Conservation (phyloP, 2,329 filamentous ascomycete species). For the Pseudocercospora ulei region DNA sequence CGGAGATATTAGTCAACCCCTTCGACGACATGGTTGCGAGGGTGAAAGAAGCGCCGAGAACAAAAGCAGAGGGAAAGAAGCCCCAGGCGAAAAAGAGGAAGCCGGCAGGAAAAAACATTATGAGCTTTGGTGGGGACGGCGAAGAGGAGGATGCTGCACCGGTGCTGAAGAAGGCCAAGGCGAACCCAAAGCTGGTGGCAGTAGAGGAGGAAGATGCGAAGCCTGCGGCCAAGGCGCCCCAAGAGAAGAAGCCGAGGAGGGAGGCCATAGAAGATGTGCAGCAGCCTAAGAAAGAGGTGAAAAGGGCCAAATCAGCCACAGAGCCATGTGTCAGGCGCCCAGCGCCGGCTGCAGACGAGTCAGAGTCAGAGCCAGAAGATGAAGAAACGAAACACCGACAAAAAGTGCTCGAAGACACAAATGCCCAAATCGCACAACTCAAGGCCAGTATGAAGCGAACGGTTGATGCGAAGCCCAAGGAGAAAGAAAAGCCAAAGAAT, state of each 20-base stretch:
- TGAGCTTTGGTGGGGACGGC: constrained; percentile 66
- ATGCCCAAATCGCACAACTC: constrained; percentile 68
- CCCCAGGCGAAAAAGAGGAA: constrained; percentile 54
- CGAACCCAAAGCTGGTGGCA: constrained; percentile 62
- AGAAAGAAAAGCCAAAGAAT: constrained; percentile 54
- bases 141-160: constrained; percentile 51
- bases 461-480: constrained; percentile 29
- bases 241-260: constrained; percentile 20
- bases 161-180: constrained; percentile 64
- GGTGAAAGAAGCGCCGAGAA: constrained; percentile 47
- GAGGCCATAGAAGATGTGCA: constrained; percentile 14
- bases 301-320: constrained; percentile 5
- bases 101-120: constrained; percentile 63
- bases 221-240: constrained; percentile 20
- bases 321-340: background rate
- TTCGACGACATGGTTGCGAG: constrained; percentile 72
- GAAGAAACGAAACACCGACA: constrained; percentile 16
- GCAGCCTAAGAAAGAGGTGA: constrained; percentile 13
- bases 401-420: constrained; percentile 53
- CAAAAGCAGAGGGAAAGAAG: constrained; percentile 40
- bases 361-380: constrained; percentile 21
- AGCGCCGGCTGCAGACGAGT: constrained; percentile 19
- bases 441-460: constrained; percentile 73
- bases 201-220: constrained; percentile 31
- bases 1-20: constrained; percentile 71